Conservation (phyloP, 176 grass and related monocot species). For the Bonia amplexicaulis region DNA sequence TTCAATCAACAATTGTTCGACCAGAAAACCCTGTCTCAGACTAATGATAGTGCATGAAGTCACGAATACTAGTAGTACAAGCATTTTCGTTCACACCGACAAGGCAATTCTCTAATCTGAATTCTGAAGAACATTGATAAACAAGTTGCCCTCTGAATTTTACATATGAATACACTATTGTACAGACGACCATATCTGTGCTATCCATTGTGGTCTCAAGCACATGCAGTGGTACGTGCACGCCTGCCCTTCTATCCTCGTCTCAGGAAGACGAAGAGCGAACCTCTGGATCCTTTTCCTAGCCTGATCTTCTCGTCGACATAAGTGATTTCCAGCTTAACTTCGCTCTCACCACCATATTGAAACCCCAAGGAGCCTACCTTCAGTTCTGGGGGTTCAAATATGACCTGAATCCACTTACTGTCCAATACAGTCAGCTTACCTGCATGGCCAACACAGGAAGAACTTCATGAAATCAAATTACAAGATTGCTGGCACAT, state of each 20-base stretch:
- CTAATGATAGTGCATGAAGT: neutral
- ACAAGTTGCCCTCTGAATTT: neutral
- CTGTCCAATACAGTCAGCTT: slow-evolving; percentile 75
- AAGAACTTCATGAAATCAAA: neutral
- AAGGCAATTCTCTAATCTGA: neutral
- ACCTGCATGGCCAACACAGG: slow-evolving; percentile 20
- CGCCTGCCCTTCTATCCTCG: slow-evolving; percentile 23
- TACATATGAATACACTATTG: slow-evolving; percentile 27
- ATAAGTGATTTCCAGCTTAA: slow-evolving; percentile 88
- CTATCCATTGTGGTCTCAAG: neutral
- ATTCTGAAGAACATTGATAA: neutral
- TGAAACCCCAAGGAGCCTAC: slow-evolving; percentile 64
- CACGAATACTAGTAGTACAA: neutral
- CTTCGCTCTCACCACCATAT: slow-evolving; percentile 84
- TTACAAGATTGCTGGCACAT: neutral
- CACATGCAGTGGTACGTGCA: neutral
- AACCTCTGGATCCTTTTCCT: slow-evolving; percentile 77
- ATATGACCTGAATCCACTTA: slow-evolving; percentile 95
- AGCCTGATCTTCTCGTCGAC: slow-evolving; percentile 85
- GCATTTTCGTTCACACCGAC: neutral
- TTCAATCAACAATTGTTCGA: neutral
- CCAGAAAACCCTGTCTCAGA: neutral
- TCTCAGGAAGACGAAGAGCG: slow-evolving; percentile 82
- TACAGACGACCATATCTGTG: slow-evolving; percentile 6
- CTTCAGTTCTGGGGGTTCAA: slow-evolving; percentile 78